These are phyloP conservation scores for Phanerodontia chrysosporium DNA, from an alignment of 768 basidiomycete species.

Conservation along the genomic window DNA sequence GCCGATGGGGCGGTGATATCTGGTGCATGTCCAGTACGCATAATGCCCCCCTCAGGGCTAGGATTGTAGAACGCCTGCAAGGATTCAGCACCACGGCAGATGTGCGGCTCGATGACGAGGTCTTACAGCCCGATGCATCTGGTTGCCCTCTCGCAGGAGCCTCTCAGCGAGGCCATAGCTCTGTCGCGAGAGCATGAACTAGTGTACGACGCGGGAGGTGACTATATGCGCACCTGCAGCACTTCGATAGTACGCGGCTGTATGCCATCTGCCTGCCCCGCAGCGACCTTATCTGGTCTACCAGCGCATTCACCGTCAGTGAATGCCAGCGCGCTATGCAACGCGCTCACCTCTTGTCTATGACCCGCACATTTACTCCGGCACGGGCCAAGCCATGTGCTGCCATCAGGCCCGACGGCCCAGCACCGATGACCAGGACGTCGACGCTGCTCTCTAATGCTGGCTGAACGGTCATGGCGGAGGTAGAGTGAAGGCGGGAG, in stretches of 20 bases:
- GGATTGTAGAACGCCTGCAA: slow-evolving; percentile 74
- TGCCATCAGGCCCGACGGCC: slow-evolving; percentile 40
- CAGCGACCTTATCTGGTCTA: slow-evolving; percentile 35
- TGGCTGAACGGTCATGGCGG: slow-evolving; percentile 2
- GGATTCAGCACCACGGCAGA: not conserved
- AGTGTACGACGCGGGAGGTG: not conserved
- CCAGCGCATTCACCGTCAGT: too few species aligned
- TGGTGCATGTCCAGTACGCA: slow-evolving; percentile 59
- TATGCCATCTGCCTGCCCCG: slow-evolving; percentile 54
- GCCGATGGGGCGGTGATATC: slow-evolving; percentile 61
- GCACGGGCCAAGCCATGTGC: slow-evolving; percentile 37
- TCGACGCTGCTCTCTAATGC: slow-evolving; percentile 28
- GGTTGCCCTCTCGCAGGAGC: slow-evolving; percentile 58
- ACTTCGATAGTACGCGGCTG: slow-evolving; percentile 53
- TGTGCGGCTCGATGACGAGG: not conserved
- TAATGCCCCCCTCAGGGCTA: slow-evolving; percentile 52
- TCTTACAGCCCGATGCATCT: slow-evolving; percentile 66
- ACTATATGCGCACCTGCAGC: slow-evolving; percentile 32
- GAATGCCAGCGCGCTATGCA: not conserved
- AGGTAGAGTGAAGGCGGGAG: too few species aligned
- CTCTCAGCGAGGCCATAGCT: slow-evolving; percentile 75
- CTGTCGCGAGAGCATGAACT: slow-evolving; percentile 29
- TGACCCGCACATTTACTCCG: slow-evolving; percentile 32
- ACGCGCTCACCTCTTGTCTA: slow-evolving; percentile 35
- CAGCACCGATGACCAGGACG: slow-evolving; percentile 40